These are phyloP conservation scores for Cucumis sativus DNA, from an alignment of 306 rosid species.

Conservation along the genomic window DNA sequence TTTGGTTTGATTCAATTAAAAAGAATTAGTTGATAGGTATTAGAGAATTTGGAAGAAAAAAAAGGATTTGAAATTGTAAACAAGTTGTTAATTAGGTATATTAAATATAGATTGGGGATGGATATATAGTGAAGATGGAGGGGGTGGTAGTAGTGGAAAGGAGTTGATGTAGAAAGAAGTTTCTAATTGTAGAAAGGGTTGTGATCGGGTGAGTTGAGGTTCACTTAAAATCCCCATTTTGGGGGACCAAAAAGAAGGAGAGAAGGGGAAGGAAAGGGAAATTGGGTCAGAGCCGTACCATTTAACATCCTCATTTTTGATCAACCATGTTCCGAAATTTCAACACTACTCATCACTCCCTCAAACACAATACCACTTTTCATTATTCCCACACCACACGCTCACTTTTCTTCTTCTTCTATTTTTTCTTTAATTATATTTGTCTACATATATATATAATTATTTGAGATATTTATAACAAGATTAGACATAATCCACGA, in stretches of 20 bases:
- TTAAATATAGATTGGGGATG: no score
- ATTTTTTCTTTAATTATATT: no score
- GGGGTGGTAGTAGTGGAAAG: neutral
- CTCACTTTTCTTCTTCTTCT: neutral
- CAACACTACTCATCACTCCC: neutral
- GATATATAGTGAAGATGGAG: neutral
- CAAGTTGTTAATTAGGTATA: no score
- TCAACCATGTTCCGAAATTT: neutral
- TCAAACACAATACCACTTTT: neutral
- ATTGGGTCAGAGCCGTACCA: neutral
- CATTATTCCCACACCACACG: neutral
- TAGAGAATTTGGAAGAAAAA: no score
- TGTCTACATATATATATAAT: no score
- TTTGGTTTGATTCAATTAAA: no score
- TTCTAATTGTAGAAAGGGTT: slow-evolving; percentile 4
- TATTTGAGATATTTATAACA: no score
- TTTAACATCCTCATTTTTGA: neutral
- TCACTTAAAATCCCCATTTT: neutral
- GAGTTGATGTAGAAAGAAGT: neutral
- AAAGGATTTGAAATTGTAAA: no score
- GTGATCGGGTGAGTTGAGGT: neutral
- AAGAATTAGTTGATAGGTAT: no score
- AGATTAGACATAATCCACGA: no score
- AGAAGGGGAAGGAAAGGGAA: neutral
- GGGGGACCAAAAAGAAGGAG: neutral